Base-by-base conservation (phyloP, 2,329 filamentous ascomycete species). In the Pyrenophora tritici-repentis region DNA sequence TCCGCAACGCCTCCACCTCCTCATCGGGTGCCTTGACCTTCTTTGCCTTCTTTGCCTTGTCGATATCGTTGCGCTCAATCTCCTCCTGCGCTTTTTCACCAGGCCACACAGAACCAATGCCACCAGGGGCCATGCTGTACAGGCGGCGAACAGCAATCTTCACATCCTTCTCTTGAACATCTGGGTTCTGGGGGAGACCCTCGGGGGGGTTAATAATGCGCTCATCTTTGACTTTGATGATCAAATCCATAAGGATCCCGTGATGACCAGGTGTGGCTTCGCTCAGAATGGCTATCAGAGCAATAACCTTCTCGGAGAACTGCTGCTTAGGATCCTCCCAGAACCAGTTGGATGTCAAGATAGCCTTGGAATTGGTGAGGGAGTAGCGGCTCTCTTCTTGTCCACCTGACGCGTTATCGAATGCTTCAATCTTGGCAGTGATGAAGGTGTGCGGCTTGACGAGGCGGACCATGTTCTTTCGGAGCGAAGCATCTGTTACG, bases 381-480 rank as follows among this genome's bases (percentile, higher is more conserved):
- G 22, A 31, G 22, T 40, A 29, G 13, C 6, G 4, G 22, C 5
- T 5, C 1, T 40, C 17, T 5, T 5, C 12, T 9, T n/a, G 14
- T 12, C 3, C 6, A 13, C 34, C 29, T 14, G 17, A 7, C 16
- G 32, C 31, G 12, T 33, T 24, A 6, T 36, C 14, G 13, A 36
- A 7, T 9, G n/a, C n/a, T 13, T 20, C 2, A n/a, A 44, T 2
- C 9, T 16, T 14, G 12, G 8, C 3, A 18, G 6, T 29, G 33
- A 44, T 16, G 12, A 16, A 20, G 1, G 32, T 16, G 14, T 44
- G 20, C n/a, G 42, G 42, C 22, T 26, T 32, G 22, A 35, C n/a
- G 12, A 44, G 22, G 20, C 42, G 42, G 10, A 20, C 16, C 6
- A 44, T 44, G 42, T 44, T 36, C 42, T 36, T 44, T n/a, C 20